phyloP scores from a whole-genome alignment of 345 rosid genomes.

The Atalantia buxifolia region DNA sequence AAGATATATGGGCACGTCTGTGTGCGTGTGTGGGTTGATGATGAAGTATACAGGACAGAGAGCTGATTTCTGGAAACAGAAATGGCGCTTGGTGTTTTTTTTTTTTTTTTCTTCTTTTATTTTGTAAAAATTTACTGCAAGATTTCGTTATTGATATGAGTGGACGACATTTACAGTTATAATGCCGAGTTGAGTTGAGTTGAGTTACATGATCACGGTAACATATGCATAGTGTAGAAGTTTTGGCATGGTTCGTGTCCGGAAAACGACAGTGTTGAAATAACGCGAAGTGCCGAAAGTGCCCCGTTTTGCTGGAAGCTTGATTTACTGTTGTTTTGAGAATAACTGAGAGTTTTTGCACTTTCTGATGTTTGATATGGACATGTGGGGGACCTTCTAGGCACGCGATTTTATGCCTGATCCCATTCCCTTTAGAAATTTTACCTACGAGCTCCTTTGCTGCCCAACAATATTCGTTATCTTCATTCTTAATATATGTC shows the following conservation, averaged over 20 bases:
- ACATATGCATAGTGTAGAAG: too few relatives aligned
- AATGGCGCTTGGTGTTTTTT: conserved; percentile 29
- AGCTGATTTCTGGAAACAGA: conserved; percentile 18
- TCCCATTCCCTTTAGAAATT: neutral
- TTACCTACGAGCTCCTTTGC: neutral
- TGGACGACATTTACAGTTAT: conserved; percentile 33
- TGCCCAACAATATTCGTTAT: neutral
- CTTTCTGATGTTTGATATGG: neutral
- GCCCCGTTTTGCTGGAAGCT: neutral
- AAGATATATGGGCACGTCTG: neutral
- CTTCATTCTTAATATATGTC: neutral
- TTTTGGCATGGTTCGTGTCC: neutral
- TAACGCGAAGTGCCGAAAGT: conserved; percentile 3
- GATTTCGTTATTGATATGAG: conserved; percentile 32
- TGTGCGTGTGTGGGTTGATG: neutral
- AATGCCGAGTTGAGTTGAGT: conserved; percentile 7
- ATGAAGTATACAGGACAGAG: neutral
- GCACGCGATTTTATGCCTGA: conserved; percentile 10
- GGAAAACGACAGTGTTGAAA: neutral
- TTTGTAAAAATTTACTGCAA: neutral
- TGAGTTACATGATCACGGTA: neutral
- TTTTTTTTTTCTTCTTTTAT: neutral
- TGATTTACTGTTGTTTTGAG: neutral
- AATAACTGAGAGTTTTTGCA: neutral
- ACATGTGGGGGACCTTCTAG: neutral